Evolutionary conservation across 2,329 filamentous ascomycete genomes (phyloP).

Genomic region (Ceratocystis alfenasii): DNA sequence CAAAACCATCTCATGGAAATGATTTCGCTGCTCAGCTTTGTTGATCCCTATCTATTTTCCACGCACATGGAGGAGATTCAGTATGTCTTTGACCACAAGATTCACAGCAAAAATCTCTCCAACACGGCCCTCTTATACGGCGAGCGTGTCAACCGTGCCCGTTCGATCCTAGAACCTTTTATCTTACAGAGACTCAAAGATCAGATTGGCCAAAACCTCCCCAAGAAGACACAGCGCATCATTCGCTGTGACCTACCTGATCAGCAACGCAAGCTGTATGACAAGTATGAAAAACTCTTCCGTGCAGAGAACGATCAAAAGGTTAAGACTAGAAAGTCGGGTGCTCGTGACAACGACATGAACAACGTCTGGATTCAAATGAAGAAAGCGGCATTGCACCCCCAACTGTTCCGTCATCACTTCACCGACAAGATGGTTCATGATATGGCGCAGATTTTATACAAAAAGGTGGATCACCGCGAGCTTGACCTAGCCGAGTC

Average conservation of each 20-base stretch:
- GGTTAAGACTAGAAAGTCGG: conserved; percentile 33
- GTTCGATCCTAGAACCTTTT: conserved; percentile 88
- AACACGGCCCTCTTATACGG: conserved; percentile 76
- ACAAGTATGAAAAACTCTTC: conserved; percentile 51
- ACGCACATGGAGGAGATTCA: conserved; percentile 61
- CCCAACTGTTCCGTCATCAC: conserved; percentile 69
- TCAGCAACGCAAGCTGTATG: conserved; percentile 62
- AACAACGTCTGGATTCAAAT: conserved; percentile 79
- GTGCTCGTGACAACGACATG: conserved; percentile 40
- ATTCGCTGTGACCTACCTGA: conserved; percentile 70
- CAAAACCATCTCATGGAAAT: conserved; percentile 93
- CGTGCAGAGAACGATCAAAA: conserved; percentile 36
- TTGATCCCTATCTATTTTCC: conserved; percentile 74
- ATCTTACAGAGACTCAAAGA: conserved; percentile 88
- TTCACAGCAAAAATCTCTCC: conserved; percentile 65
- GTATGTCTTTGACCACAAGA: conserved; percentile 83
- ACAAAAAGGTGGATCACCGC: conserved; percentile 51
- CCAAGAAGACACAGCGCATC: conserved; percentile 64
- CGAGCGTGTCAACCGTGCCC: conserved; percentile 74
- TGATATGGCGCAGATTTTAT: conserved; percentile 65
- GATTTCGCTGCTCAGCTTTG: conserved; percentile 81
- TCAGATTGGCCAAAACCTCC: conserved; percentile 76
- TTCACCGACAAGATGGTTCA: conserved; percentile 64
- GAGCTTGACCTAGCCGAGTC: conserved; percentile 43
- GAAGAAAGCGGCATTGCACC: conserved; percentile 84